phyloP scores from a whole-genome alignment of 352 stramenopile species.

The Phytopythium delawarense region DNA sequence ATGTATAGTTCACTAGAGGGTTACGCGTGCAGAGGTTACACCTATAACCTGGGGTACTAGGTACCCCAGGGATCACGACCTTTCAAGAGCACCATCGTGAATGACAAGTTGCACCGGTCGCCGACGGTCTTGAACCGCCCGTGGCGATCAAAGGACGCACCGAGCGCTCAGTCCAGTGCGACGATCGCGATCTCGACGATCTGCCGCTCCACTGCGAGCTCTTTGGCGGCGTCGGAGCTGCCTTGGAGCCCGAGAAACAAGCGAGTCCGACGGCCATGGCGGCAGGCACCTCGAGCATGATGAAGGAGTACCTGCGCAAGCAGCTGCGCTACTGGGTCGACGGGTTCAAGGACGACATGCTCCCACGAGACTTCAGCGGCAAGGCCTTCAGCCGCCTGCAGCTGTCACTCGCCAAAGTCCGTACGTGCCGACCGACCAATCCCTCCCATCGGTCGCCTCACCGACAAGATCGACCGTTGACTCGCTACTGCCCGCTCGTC shows the following conservation, averaged over 20 bases:
- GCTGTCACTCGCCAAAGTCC: conserved; percentile 43
- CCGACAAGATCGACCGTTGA: neutral
- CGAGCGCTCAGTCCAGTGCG: too few species aligned
- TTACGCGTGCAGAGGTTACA: too few species aligned
- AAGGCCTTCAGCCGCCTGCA: conserved; percentile 45
- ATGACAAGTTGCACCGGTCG: neutral
- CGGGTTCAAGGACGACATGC: conserved; percentile 50
- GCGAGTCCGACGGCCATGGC: conserved; percentile 10
- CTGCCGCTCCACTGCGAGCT: neutral
- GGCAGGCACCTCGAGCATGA: conserved; percentile 19
- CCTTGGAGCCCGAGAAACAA: neutral
- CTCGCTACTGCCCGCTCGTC: neutral
- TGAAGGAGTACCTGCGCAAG: conserved; percentile 71
- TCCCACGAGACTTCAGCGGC: conserved; percentile 49
- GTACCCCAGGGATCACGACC: neutral
- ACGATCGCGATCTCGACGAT: neutral
- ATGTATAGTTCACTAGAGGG: too few species aligned
- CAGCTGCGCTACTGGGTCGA: conserved; percentile 68
- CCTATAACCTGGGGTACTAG: too few species aligned
- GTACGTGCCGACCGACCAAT: conserved; percentile 13
- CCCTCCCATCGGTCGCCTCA: neutral
- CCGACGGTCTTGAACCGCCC: neutral
- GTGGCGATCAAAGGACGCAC: neutral
- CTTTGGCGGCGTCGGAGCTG: neutral
- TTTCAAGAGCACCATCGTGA: neutral